Percentiles rank a stretch among this genome's conserved stretches.
phyloP scores from a whole-genome alignment of 257 asterid species.

The Perilla frutescens region DNA sequence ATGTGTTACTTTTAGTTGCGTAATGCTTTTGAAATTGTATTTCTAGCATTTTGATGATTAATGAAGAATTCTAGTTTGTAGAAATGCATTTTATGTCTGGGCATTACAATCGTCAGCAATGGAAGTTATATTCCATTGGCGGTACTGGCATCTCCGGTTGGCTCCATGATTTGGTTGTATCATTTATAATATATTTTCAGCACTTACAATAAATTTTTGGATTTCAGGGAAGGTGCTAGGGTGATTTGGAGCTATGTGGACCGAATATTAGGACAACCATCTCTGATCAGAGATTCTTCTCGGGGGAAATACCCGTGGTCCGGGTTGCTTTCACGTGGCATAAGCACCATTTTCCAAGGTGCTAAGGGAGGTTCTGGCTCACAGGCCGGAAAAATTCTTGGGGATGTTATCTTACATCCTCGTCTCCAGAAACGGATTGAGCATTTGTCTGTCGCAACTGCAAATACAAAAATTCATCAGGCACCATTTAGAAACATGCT shows the following conservation, averaged over 20 bases:
- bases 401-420: slow-evolving; percentile 87
- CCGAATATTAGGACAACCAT: slow-evolving; percentile 95
- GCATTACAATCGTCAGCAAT: neutral
- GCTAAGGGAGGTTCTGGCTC: slow-evolving; percentile 49
- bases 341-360: slow-evolving; percentile 54
- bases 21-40: neutral
- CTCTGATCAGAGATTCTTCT: slow-evolving; percentile 95
- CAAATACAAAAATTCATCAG: slow-evolving; percentile 84
- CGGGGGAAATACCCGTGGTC: slow-evolving; percentile 98
- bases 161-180: slow-evolving; percentile 13
- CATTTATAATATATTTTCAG: slow-evolving; percentile 3
- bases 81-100: slow-evolving; percentile 15
- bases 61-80: neutral
- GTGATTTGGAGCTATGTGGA: slow-evolving; percentile 97
- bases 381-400: slow-evolving; percentile 64
- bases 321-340: slow-evolving; percentile 65
- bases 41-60: neutral
- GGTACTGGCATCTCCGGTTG: neutral
- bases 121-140: neutral
- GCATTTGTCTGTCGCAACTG: slow-evolving; percentile 84
- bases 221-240: slow-evolving; percentile 91
- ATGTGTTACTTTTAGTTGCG: neutral
- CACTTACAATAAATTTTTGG: slow-evolving; percentile 24
- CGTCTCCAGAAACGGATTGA: slow-evolving; percentile 79
- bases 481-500: slow-evolving; percentile 98